Evolutionary conservation across 306 rosid genomes (phyloP), one percentile per base, ranked within the genome.

Genomic region (Rosa rugosa): DNA sequence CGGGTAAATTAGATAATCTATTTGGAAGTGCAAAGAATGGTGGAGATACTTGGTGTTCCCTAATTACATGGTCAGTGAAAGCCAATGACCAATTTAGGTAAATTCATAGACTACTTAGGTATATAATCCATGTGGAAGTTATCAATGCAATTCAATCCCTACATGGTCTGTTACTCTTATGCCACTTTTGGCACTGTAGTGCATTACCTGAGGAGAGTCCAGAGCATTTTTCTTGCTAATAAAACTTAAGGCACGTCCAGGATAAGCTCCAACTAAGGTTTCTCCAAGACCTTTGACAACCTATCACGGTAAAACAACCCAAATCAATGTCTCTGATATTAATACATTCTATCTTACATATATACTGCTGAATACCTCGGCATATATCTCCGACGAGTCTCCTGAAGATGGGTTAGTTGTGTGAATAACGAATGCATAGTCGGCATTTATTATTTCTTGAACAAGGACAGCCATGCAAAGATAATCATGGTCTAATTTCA

Each of bases 381-480:
- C 92, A 87, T 95, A 95, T 77, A 95, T 95, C 87, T 95, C 99
- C 1, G 97, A 95, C 14, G 95, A 82, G 87, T 95, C 98, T 87
- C 97, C 98, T 27, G 99, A 91, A 60, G 99, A n/a, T n/a, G n/a
- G 99, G 83, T 95, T 95, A 70, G 92, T 93, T 68, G 99, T 95
- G 85, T 95, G 99, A 77, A 95, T 90, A 73, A 95, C 99, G 80
- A 91, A 95, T 85, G 99, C 98, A 82, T 95, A 95, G 87, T 93
- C 99, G 18, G 99, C 99, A 66, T 93, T 93, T 63, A 95, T 82
- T 81, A 95, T 90, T 87, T 95, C 99, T 87, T 95, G 99, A 81
- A 92, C 96, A 84, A 95, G 97, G 83, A 95, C 99, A 44, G 99
- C 95, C 99, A 95, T 93, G 87, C 96, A 95, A 77, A 95, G 96